These are phyloP conservation scores for Agrostemma githago DNA, from an alignment of 148 eudicot genomes.

Conservation along the genomic window DNA sequence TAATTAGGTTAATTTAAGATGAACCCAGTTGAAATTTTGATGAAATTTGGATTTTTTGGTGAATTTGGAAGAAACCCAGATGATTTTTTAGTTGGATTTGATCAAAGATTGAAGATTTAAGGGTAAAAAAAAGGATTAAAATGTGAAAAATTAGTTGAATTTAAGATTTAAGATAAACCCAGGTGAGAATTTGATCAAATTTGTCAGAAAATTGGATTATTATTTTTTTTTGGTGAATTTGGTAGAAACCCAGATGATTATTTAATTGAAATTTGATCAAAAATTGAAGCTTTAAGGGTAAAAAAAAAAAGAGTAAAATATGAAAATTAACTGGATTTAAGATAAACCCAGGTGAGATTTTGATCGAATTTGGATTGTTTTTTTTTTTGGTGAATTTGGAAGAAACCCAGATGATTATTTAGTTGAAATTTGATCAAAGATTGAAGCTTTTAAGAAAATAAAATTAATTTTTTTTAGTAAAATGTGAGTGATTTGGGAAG, in stretches of 20 bases:
- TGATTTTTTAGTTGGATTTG: neutral
- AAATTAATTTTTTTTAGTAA: neutral
- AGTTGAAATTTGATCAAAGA: neutral
- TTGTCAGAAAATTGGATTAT: neutral
- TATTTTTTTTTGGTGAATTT: neutral
- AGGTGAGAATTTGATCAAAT: neutral
- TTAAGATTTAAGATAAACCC: neutral
- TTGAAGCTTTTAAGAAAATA: neutral
- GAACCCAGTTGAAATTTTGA: conserved; percentile 1
- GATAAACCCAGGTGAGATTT: no score
- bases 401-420: conserved; percentile 7
- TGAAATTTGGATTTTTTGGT: neutral
- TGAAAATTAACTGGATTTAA: neutral
- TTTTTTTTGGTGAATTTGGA: neutral
- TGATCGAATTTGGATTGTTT: no score
- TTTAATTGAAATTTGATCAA: neutral
- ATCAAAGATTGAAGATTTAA: neutral
- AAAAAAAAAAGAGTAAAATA: no score
- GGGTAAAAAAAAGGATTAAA: no score
- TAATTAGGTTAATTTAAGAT: neutral
- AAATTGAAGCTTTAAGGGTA: no score
- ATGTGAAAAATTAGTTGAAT: neutral
- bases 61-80: conserved; percentile 1
- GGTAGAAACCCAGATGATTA: neutral
- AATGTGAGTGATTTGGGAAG: neutral